Percentiles rank a stretch among this genome's conserved stretches.
Conservation (phyloP, 2,329 filamentous ascomycete species). For the Colletotrichum sp. region DNA sequence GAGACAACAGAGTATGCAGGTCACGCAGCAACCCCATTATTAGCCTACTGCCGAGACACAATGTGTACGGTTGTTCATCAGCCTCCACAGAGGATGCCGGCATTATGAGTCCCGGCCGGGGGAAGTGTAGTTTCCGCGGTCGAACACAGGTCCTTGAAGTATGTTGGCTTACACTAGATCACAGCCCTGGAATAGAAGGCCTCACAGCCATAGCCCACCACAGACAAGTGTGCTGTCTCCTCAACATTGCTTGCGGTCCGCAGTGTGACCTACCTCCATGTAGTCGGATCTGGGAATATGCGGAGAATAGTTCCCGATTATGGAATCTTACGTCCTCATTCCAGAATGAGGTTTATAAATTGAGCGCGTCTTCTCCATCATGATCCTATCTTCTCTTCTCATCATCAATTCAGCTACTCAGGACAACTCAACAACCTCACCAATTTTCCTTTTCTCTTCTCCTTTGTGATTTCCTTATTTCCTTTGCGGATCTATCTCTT, state of each 20-base stretch:
- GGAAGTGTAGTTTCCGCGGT: background rate
- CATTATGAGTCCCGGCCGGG: too few relatives aligned
- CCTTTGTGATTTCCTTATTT: slow-evolving; percentile 12
- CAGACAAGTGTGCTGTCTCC: background rate
- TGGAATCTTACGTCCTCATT: background rate
- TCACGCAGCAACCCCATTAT: background rate
- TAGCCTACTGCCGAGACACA: background rate
- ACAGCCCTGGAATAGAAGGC: background rate
- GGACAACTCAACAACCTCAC: background rate
- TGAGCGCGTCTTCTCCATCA: background rate
- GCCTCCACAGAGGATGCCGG: background rate
- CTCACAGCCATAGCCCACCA: background rate
- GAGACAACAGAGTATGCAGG: background rate
- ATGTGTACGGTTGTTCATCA: background rate
- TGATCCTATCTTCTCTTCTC: background rate
- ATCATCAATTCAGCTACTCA: background rate
- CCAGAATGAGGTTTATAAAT: background rate
- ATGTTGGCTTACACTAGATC: background rate
- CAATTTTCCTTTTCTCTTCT: background rate
- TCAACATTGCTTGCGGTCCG: background rate
- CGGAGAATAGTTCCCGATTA: background rate
- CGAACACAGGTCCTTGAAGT: background rate
- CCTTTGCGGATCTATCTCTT: slow-evolving; percentile 12
- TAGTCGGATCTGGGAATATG: background rate
- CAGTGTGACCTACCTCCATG: background rate